Percentiles rank a stretch among this genome's conserved stretches.
Conservation (phyloP, 108 stramenopile genomes). For the Skeletonema tropicum region DNA sequence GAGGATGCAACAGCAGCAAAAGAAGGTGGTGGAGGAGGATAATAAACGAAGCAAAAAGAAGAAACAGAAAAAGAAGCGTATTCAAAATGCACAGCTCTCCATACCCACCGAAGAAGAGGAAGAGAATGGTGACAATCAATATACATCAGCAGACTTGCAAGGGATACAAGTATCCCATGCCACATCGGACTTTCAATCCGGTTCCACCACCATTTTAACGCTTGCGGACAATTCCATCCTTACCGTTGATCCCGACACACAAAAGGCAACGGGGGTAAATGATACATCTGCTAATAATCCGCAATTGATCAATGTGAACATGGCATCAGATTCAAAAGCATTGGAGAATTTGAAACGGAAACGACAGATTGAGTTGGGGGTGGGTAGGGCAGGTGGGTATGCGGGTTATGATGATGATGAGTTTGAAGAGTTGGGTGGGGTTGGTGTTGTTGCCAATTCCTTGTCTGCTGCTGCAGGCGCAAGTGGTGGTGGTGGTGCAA, state of each 20-base stretch:
- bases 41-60: neutral
- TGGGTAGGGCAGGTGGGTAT: slow-evolving; percentile 88
- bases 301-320: slow-evolving; percentile 38
- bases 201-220: slow-evolving; percentile 74
- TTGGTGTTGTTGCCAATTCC: neutral
- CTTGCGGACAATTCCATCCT: slow-evolving; percentile 68
- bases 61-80: slow-evolving; percentile 16
- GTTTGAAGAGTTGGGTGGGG: slow-evolving; percentile 87
- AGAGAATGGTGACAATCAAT: slow-evolving; percentile 32
- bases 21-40: too few species aligned
- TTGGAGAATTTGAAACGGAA: slow-evolving; percentile 79
- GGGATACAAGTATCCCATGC: slow-evolving; percentile 77
- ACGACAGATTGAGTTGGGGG: slow-evolving; percentile 74
- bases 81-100: slow-evolving; percentile 7
- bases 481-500: neutral
- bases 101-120: slow-evolving; percentile 25
- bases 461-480: slow-evolving; percentile 9
- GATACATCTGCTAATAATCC: neutral
- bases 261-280: slow-evolving; percentile 50
- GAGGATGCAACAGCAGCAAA: slow-evolving; percentile 15
- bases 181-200: slow-evolving; percentile 56
- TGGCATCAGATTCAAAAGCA: slow-evolving; percentile 49
- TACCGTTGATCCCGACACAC: slow-evolving; percentile 35
- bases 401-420: slow-evolving; percentile 93
- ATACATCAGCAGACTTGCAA: slow-evolving; percentile 62